These are phyloP conservation scores for Candolleomyces efflorescens DNA, from an alignment of 768 basidiomycete species.

Conservation along the genomic window DNA sequence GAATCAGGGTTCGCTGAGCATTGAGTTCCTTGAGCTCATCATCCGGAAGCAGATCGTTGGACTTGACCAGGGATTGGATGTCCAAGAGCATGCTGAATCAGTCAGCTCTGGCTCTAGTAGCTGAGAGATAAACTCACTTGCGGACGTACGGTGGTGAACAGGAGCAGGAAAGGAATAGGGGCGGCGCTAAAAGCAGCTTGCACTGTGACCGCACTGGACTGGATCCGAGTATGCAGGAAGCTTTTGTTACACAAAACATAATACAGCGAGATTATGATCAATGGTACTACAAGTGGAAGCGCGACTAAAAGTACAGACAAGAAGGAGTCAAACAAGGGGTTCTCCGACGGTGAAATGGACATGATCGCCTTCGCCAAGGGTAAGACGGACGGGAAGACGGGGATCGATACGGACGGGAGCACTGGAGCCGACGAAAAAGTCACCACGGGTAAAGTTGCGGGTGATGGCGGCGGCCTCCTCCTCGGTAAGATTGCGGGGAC, in stretches of 20 bases:
- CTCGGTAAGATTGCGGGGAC: conserved; percentile 75
- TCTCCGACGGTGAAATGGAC: conserved; percentile 61
- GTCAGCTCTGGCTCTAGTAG: neutral
- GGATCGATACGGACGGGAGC: conserved; percentile 83
- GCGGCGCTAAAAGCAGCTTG: too few species aligned
- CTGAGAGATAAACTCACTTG: neutral
- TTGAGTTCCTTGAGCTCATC: conserved; percentile 5
- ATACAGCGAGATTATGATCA: neutral
- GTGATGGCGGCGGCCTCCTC: conserved; percentile 83
- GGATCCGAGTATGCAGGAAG: neutral
- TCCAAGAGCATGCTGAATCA: neutral
- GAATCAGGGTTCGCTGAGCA: neutral
- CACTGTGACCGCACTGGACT: neutral
- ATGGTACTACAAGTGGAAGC: neutral
- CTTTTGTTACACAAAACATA: neutral
- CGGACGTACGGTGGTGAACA: too few species aligned
- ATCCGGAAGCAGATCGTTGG: conserved; percentile 11
- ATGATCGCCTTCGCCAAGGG: conserved; percentile 77
- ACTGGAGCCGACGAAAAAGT: conserved; percentile 78
- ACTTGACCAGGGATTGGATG: neutral
- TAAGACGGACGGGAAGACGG: conserved; percentile 72
- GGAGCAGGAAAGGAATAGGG: too few species aligned
- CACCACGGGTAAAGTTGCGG: conserved; percentile 74
- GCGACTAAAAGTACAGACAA: neutral
- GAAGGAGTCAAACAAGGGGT: conserved; percentile 27